Percentiles rank a stretch among this genome's conserved stretches.
phyloP scores from a whole-genome alignment of 331 rosid species.

The Quercus tomentella region DNA sequence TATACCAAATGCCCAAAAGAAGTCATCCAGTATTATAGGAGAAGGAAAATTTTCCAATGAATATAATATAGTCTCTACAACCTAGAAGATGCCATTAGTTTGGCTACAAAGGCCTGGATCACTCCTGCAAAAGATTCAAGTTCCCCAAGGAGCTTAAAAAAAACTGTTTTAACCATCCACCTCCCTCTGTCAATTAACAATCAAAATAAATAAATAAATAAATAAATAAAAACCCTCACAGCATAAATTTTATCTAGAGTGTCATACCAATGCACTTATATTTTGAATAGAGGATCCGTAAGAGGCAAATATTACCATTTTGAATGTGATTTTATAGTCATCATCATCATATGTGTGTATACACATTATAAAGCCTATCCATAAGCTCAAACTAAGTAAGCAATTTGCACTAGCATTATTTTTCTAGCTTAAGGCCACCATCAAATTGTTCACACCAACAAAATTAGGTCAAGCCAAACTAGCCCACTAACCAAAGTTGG shows the following conservation, averaged over 20 bases:
- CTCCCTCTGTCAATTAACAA: not conserved
- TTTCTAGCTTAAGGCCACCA: not conserved
- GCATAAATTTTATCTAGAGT: not conserved
- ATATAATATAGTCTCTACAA: not conserved
- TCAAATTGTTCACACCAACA: not conserved
- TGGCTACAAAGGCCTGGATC: not conserved
- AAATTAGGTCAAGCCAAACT: not conserved
- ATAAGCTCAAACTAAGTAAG: not conserved
- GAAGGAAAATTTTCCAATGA: conserved; percentile 27
- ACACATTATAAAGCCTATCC: no score
- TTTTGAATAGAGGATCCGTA: not conserved
- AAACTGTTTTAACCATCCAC: not conserved
- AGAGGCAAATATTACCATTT: not conserved
- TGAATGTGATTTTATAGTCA: not conserved
- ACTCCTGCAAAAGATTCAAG: not conserved
- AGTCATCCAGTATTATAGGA: conserved; percentile 79
- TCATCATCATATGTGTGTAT: not conserved
- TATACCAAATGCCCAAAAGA: conserved; percentile 96
- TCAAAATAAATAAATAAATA: not conserved
- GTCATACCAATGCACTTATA: not conserved
- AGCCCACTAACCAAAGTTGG: not conserved
- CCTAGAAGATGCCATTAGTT: not conserved
- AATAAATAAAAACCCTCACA: not conserved
- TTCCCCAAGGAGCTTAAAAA: not conserved
- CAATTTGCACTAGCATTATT: not conserved